phyloP scores from a whole-genome alignment of 2,329 filamentous ascomycete genomes.

The Ascosphaera pollenicola region DNA sequence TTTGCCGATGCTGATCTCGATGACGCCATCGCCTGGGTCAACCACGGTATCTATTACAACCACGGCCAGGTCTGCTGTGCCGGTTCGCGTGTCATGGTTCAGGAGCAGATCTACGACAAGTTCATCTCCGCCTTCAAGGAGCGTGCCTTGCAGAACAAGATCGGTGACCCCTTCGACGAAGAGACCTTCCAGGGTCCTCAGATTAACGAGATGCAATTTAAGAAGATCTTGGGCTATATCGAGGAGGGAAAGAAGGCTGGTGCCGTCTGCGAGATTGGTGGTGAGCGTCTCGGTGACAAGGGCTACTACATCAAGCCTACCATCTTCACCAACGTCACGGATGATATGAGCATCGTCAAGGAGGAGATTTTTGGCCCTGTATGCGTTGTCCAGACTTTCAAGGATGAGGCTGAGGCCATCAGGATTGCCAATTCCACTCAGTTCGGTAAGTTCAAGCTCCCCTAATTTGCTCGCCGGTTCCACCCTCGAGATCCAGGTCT shows the following conservation, averaged over 20 bases:
- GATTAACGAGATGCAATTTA: slow-evolving; percentile 61
- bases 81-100: slow-evolving; percentile 40
- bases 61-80: slow-evolving; percentile 38
- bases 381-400: slow-evolving; percentile 37
- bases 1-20: slow-evolving; percentile 43
- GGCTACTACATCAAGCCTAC: slow-evolving; percentile 33
- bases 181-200: slow-evolving; percentile 74
- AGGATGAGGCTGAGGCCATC: slow-evolving; percentile 39
- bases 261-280: slow-evolving; percentile 14
- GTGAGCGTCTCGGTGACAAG: background rate
- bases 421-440: no score
- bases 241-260: slow-evolving; percentile 28
- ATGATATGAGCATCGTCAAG: slow-evolving; percentile 43
- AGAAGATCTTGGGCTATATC: slow-evolving; percentile 57
- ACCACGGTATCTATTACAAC: slow-evolving; percentile 34
- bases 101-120: slow-evolving; percentile 62
- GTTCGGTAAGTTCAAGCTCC: no score
- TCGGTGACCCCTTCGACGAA: slow-evolving; percentile 57
- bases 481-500: no score
- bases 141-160: slow-evolving; percentile 47
- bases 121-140: slow-evolving; percentile 60
- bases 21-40: slow-evolving; percentile 45
- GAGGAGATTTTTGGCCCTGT: slow-evolving; percentile 48
- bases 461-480: no score
- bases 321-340: slow-evolving; percentile 41